Base-by-base conservation (phyloP, 2,329 filamentous ascomycete species). In the Cladosporium cucumerinum region DNA sequence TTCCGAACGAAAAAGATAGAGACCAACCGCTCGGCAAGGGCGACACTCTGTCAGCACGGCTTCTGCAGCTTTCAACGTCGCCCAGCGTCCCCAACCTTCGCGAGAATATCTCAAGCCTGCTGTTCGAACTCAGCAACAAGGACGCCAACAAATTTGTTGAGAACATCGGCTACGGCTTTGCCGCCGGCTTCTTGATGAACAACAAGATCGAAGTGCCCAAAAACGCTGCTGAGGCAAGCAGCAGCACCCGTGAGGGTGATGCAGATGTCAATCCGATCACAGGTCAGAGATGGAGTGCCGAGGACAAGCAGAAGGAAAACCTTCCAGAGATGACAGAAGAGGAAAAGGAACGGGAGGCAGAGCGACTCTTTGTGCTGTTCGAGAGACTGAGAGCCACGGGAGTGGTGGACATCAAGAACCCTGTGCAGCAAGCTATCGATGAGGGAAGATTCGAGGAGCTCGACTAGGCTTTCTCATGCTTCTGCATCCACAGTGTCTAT, bases 141-240 rank as follows among this genome's bases (percentile, higher is more conserved):
- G 88, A 97, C 71, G 86, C 93, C 0, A 85, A 84, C 18, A 89
- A 84, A 32, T 95, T 97, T 72, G 90, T 98, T 0, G 85, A 91
- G 60, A 97, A 97, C 70, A 91, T 99, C 14, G 95, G 95, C 0
- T 99, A 97, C 74, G 95, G 95, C 0, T 97, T 91, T 73, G 95
- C 95, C 0, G 91, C 93, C 0, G 95, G 95, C 0, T 97, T 95
- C 74, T 81, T 99, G 18, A 89, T 93, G 79, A 89, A 90, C 68
- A 90, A 94, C 67, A 91, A 95, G 63, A 87, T 98, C 14, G 84
- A 89, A 0, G 82, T 97, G 25, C 92, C 93, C 0, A 83, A 87
- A 65, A 87, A 84, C 63, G 85, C 87, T 0, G 79, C 87, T 11
- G 84, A 88, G 70, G 82, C 83, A 7, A 83, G 80, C 72, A 82